Evolutionary conservation across 1,139 yeast species (phyloP).

Genomic region (Geotrichum histeridarum): DNA sequence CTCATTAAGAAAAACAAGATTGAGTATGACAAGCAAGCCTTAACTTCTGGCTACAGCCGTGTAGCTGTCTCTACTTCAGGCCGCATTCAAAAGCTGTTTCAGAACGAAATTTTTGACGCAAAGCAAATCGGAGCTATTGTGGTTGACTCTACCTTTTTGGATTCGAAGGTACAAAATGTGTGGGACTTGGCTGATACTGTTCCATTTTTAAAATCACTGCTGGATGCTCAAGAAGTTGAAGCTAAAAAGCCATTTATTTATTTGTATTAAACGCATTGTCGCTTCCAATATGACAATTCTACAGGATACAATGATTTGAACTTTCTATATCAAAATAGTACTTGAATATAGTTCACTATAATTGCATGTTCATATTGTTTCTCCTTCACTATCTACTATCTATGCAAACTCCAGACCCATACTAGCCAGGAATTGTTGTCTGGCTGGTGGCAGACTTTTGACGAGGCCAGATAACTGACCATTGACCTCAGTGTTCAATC

Average conservation of each 20-base stretch:
- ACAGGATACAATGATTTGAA: background rate
- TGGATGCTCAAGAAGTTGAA: conserved; percentile 11
- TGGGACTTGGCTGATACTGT: conserved; percentile 48
- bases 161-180: conserved; percentile 55
- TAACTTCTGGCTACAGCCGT: conserved; percentile 47
- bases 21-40: conserved; percentile 51
- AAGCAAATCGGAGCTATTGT: conserved; percentile 44
- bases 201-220: conserved; percentile 25
- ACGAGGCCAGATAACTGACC: conserved; percentile 8
- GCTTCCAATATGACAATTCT: too few relatives aligned
- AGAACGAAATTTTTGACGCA: conserved; percentile 38
- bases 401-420: conserved; percentile 6
- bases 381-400: background rate
- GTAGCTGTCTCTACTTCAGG: conserved; percentile 67
- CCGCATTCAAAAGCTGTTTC: conserved; percentile 48
- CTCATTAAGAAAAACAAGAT: conserved; percentile 63
- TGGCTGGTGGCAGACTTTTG: background rate
- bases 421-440: conserved; percentile 2
- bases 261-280: conserved; percentile 22
- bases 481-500: conserved; percentile 28
- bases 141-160: conserved; percentile 61
- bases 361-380: too few relatives aligned
- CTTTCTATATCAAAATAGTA: background rate
- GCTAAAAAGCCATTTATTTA: conserved; percentile 20
- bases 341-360: too few relatives aligned